Evolutionary conservation across 2,329 filamentous ascomycete species (phyloP), one percentile per base, ranked within the genome.

Genomic region (Chalara sp.): DNA sequence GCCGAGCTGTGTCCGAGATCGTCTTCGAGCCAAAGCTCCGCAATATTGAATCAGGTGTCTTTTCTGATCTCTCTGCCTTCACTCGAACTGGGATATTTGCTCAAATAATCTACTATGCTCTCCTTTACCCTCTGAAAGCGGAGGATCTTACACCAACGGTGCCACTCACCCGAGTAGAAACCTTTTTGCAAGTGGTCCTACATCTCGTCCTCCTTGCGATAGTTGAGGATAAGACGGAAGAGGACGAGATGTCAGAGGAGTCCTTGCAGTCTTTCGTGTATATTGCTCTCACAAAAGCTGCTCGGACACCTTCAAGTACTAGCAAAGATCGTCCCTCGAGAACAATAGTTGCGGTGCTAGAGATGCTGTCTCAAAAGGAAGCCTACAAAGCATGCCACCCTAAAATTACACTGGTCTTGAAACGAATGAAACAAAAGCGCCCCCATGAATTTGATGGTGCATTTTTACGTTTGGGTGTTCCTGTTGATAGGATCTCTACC

Each of bases 11-110:
- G 1, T 83, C 89, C 40, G 90, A 96, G 49, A 84, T 97, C 53
- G 90, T 97, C 2, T 96, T 89, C 65, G 92, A 97, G 67, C 91
- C 95, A 1, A 89, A 84, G 60, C 76, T 96, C 45, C 82, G 84
- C 13, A 79, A 82, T 8, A 89, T 97, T 49, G 72, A 79, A 1
- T 83, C 82, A 1, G 92, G 93, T 1, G 76, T 87, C 1, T 99
- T 96, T 67, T 74, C 81, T 46, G 74, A 83, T 48, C 76, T 99
- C 32, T 76, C 86, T n/a, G 75, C 75, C 2, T 95, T 97, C 63
- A 96, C 90, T 1, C 77, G 79, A 59, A 92, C 89, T 4, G 82
- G 87, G 52, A 78, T 96, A 56, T 99, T 99, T 66, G 85, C 86
- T 7, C 90, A 96, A 65, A 81, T 96, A 54, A 81, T 97, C 46